Evolutionary conservation across 2,329 filamentous ascomycete genomes (phyloP).

Genomic region (Phoma sp.): DNA sequence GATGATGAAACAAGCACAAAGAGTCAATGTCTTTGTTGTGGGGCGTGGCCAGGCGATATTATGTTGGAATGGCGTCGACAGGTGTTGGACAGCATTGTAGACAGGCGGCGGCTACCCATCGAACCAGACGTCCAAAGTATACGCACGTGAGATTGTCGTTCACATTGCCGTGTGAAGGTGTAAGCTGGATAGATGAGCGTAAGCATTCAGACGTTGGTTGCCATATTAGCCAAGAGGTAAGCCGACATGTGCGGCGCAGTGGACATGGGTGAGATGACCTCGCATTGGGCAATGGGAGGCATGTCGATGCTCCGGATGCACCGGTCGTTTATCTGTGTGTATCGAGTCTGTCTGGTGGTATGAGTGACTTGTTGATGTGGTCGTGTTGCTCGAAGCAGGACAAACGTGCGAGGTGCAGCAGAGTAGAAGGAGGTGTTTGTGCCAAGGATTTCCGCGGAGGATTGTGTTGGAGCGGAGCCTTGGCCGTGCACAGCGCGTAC

Average conservation of each 20-base stretch:
- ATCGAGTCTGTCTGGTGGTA: neutral
- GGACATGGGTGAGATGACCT: neutral
- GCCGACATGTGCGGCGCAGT: neutral
- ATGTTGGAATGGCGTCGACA: neutral
- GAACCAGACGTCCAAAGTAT: neutral
- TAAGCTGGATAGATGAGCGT: constrained; percentile 2
- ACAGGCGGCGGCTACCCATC: too few relatives aligned
- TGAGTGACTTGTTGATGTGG: too few relatives aligned
- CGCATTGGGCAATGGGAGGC: neutral
- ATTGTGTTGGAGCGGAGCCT: neutral
- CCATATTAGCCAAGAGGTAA: constrained; percentile 13
- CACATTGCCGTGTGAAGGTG: neutral
- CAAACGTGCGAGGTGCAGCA: neutral
- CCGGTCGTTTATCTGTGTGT: neutral
- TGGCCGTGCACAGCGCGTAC: neutral
- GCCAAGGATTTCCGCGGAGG: neutral
- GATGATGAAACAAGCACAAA: constrained; percentile 9
- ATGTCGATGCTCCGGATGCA: neutral
- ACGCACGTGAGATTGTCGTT: neutral
- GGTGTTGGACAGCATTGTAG: neutral
- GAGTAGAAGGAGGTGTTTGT: neutral
- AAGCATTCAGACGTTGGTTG: neutral
- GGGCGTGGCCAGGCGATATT: neutral
- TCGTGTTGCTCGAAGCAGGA: too few relatives aligned
- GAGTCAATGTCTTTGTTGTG: neutral